Evolutionary conservation across 1,284 basidiomycete genomes (phyloP).

Genomic region (Porodaedalea pini): DNA sequence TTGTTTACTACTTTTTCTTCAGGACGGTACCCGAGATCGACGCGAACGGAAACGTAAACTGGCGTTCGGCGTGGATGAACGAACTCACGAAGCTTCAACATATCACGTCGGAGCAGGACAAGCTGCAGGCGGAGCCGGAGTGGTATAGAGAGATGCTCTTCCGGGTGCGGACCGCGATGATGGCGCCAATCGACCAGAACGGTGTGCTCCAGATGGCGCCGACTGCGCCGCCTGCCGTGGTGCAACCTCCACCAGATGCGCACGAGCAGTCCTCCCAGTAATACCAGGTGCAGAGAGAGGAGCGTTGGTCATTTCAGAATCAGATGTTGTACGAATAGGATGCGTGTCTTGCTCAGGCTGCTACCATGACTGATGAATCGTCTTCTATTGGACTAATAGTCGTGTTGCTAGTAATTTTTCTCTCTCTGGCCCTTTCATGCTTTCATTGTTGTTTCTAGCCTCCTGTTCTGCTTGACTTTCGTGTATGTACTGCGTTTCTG

Average conservation of each 20-base stretch:
- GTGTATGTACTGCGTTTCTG: not conserved
- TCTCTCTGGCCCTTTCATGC: not conserved
- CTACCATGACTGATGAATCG: not conserved
- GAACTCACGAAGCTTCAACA: constrained; percentile 70
- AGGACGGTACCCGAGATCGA: constrained; percentile 57
- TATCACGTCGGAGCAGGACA: constrained; percentile 73
- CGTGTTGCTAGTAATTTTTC: not conserved
- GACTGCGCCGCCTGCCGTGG: constrained; percentile 35
- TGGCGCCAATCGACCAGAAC: constrained; percentile 39
- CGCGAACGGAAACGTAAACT: constrained; percentile 73
- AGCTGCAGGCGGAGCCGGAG: constrained; percentile 68
- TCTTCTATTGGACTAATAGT: not conserved
- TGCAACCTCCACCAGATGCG: constrained; percentile 30
- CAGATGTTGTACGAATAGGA: not conserved
- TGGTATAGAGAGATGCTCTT: constrained; percentile 82
- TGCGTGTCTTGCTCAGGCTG: not conserved
- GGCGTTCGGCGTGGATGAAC: constrained; percentile 73
- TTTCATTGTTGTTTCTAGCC: not conserved
- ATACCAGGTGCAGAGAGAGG: not conserved
- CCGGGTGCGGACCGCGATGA: constrained; percentile 63
- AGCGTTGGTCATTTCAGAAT: too few relatives aligned
- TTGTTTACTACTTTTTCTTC: not conserved
- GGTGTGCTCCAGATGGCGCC: constrained; percentile 17
- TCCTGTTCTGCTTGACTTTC: not conserved
- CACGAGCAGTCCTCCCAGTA: constrained; percentile 8